These are phyloP conservation scores for Nannizziopsis arthrosporioides DNA, from an alignment of 2,329 filamentous ascomycete genomes.

Conservation along the genomic window DNA sequence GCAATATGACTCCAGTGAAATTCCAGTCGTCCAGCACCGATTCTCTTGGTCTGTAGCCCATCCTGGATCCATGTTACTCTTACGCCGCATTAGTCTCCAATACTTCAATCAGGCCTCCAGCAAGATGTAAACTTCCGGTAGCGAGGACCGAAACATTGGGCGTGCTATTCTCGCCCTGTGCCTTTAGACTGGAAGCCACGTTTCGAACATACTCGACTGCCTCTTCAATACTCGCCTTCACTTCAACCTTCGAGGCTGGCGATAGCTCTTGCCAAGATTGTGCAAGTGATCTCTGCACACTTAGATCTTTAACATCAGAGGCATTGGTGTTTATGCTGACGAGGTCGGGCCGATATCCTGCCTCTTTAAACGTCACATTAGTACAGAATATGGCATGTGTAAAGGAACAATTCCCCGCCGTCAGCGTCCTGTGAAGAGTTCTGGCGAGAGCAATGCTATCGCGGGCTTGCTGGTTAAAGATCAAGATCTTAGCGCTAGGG, in stretches of 20 bases:
- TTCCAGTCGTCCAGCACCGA: no score
- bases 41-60: no score
- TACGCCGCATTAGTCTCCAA: conserved; percentile 39
- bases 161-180: conserved; percentile 13
- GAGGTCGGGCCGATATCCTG: conserved; percentile 52
- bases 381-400: conserved; percentile 68
- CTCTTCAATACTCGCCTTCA: conserved; percentile 56
- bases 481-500: conserved; percentile 46
- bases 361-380: conserved; percentile 55
- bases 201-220: conserved; percentile 49
- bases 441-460: conserved; percentile 57
- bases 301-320: conserved; percentile 45
- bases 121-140: conserved; percentile 75
- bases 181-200: conserved; percentile 26
- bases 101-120: conserved; percentile 64
- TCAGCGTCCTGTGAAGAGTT: conserved; percentile 49
- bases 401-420: conserved; percentile 42
- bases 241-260: conserved; percentile 42
- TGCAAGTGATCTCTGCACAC: conserved; percentile 58
- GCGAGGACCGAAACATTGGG: conserved; percentile 51
- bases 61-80: background rate
- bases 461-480: conserved; percentile 90
- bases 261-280: conserved; percentile 48
- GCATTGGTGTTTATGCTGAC: conserved; percentile 51
- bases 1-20: no score